Evolutionary conservation across 1,139 yeast species (phyloP).

Genomic region (Scheffersomyces titani): DNA sequence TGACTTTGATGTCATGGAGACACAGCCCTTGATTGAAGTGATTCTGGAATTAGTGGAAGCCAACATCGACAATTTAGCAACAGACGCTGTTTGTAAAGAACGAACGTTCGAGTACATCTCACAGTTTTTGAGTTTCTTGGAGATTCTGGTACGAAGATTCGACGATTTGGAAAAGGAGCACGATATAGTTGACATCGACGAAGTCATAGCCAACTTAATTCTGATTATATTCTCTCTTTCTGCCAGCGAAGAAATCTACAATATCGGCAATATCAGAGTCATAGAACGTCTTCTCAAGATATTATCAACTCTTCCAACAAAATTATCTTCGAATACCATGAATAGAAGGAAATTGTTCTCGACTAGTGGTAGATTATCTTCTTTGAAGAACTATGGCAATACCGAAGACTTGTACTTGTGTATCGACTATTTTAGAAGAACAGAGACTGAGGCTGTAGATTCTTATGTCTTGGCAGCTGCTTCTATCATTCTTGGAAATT

Average conservation of each 20-base stretch:
- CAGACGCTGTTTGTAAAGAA: conserved; percentile 2
- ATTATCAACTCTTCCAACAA: conserved; percentile 7
- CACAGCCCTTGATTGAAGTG: conserved; percentile 7
- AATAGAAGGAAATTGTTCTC: conserved; percentile 35
- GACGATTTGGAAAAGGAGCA: conserved; percentile 7
- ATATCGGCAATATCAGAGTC: conserved; percentile 7
- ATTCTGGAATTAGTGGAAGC: conserved; percentile 7
- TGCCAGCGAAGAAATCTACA: conserved; percentile 16
- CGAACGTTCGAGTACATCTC: conserved; percentile 1
- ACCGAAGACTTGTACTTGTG: conserved; percentile 11
- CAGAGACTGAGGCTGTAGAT: conserved; percentile 11
- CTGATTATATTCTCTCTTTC: conserved; percentile 18
- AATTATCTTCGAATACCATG: conserved; percentile 9
- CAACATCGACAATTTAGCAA: conserved; percentile 3
- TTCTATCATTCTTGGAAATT: conserved; percentile 40
- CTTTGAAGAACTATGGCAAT: conserved; percentile 25
- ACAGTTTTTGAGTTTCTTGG: not conserved
- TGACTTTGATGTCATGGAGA: conserved; percentile 3
- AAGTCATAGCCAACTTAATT: conserved; percentile 11
- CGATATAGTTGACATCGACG: conserved; percentile 10
- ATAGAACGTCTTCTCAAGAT: conserved; percentile 8
- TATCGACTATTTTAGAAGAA: conserved; percentile 4
- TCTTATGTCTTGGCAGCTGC: conserved; percentile 31
- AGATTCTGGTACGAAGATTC: conserved; percentile 1
- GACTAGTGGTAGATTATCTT: conserved; percentile 36